These are phyloP conservation scores for Collybia sordida DNA, from an alignment of 768 basidiomycete species.

Conservation along the genomic window DNA sequence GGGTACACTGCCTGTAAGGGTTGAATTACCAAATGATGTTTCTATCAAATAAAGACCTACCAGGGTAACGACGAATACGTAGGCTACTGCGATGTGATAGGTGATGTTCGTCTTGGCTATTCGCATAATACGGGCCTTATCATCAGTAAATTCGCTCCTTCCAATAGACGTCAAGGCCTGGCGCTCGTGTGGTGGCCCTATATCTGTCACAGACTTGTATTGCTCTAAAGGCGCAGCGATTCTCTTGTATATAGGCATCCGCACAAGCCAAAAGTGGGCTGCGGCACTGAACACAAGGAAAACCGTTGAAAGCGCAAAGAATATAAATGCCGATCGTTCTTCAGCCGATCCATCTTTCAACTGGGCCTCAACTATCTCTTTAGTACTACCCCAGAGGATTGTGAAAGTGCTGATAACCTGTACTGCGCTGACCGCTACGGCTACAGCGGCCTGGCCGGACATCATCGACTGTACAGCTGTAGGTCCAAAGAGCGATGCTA, in stretches of 20 bases:
- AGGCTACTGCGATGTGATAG: constrained; percentile 73
- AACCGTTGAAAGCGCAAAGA: constrained; percentile 68
- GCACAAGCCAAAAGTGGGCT: constrained; percentile 58
- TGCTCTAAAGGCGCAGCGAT: constrained; percentile 50
- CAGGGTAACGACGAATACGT: constrained; percentile 77
- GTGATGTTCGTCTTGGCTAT: constrained; percentile 63
- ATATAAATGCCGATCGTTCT: constrained; percentile 68
- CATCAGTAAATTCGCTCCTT: constrained; percentile 22
- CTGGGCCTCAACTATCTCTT: constrained; percentile 20
- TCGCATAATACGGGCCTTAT: constrained; percentile 44
- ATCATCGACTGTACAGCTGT: constrained; percentile 71
- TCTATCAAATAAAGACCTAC: constrained; percentile 38
- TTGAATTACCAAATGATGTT: constrained; percentile 2
- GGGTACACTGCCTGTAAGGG: constrained; percentile 76
- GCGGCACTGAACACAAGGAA: constrained; percentile 58
- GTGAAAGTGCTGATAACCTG: constrained; percentile 67
- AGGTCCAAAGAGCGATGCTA: constrained; percentile 81
- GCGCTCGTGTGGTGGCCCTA: constrained; percentile 29
- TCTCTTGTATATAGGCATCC: constrained; percentile 57
- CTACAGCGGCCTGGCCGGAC: constrained; percentile 85
- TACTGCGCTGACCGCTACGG: constrained; percentile 75
- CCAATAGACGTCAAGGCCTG: constrained; percentile 35
- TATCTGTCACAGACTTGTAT: constrained; percentile 17
- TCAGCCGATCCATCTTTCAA: constrained; percentile 51
- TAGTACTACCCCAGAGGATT: constrained; percentile 49